phyloP scores from a whole-genome alignment of 306 rosid species.

The Begonia masoniana region DNA sequence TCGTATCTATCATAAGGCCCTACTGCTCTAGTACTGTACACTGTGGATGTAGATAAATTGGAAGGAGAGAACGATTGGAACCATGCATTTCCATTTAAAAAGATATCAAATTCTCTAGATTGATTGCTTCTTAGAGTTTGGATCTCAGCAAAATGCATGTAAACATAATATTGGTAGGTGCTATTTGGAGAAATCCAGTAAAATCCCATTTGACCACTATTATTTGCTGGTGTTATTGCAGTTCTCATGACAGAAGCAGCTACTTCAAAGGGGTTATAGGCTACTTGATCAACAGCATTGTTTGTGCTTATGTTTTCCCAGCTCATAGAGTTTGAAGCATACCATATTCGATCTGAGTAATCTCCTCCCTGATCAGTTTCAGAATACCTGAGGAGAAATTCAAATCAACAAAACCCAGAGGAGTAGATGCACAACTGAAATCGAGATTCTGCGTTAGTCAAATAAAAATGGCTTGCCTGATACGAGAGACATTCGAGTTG shows the following conservation, averaged over 20 bases:
- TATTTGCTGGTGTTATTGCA: constrained; percentile 15
- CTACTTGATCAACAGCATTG: background rate
- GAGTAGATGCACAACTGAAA: too few species aligned
- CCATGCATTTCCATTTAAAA: background rate
- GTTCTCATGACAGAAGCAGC: constrained; percentile 28
- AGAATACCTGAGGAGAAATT: constrained; percentile 14
- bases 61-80: background rate
- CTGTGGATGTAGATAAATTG: constrained; percentile 1
- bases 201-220: constrained; percentile 6
- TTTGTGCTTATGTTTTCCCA: constrained; percentile 11
- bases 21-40: background rate
- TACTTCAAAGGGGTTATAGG: background rate
- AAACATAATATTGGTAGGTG: constrained; percentile 1
- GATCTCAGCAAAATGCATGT: constrained; percentile 16
- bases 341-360: constrained; percentile 26
- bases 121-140: constrained; percentile 12
- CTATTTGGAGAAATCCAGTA: background rate
- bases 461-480: background rate
- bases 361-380: constrained; percentile 3
- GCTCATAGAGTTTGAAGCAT: background rate
- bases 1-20: background rate
- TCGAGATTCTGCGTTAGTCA: background rate
- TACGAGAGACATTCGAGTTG: background rate
- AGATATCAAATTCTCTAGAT: constrained; percentile 6
- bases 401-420: background rate